Conservation (phyloP, 2,329 filamentous ascomycete species). For the Exophiala lecanii-corni region DNA sequence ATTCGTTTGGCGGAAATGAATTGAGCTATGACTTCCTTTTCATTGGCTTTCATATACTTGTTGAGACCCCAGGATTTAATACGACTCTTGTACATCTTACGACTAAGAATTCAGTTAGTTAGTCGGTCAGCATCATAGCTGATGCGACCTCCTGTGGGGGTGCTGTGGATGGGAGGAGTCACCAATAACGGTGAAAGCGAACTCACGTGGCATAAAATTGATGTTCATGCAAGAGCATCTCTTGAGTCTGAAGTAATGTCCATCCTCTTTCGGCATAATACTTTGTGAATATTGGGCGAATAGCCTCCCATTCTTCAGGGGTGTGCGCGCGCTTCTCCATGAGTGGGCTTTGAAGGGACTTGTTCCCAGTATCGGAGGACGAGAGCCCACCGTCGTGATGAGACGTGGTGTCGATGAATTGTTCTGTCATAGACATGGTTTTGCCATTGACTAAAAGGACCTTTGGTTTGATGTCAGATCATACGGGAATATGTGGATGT, state of each 20-base stretch:
- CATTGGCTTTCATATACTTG: slow-evolving; percentile 4
- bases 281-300: slow-evolving; percentile 3
- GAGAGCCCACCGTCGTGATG: not conserved
- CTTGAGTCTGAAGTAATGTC: not conserved
- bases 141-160: too few species aligned
- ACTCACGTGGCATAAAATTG: slow-evolving; percentile 5
- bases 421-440: not conserved
- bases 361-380: not conserved
- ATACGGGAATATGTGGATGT: not conserved
- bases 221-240: slow-evolving; percentile 1
- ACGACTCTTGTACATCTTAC: slow-evolving; percentile 6
- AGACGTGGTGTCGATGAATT: not conserved
- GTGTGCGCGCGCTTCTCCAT: not conserved
- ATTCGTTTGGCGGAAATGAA: not conserved
- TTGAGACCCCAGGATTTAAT: slow-evolving; percentile 6
- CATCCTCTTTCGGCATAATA: slow-evolving; percentile 2
- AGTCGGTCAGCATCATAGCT: too few species aligned
- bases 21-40: slow-evolving; percentile 3
- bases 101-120: not conserved
- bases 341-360: not conserved
- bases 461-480: not conserved
- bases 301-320: slow-evolving; percentile 5
- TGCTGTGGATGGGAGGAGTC: too few species aligned
- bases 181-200: too few species aligned
- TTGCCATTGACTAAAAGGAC: not conserved